A percentile compares a stretch with the other conserved stretches of the same genome.
Evolutionary conservation across 208 protist genomes (phyloP).

Genomic region (Wallacemonas sp.): DNA sequence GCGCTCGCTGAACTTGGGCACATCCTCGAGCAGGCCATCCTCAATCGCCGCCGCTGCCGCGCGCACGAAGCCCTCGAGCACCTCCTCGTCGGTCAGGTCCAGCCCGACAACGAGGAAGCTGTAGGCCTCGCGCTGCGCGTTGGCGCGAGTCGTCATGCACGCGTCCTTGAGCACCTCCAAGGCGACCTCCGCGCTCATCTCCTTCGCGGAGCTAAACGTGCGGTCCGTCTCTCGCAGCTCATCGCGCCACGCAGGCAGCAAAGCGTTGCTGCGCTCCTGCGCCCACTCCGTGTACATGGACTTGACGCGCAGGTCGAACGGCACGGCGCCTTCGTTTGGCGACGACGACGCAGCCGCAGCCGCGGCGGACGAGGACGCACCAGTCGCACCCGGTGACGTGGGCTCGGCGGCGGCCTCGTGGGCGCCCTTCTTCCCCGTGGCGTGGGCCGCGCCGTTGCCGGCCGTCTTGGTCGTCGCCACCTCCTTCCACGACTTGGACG

Average conservation of each 20-base stretch:
- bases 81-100: slow-evolving; percentile 73
- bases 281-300: slow-evolving; percentile 83
- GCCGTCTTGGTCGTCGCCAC: slow-evolving; percentile 12
- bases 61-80: slow-evolving; percentile 72
- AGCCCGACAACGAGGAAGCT: slow-evolving; percentile 82
- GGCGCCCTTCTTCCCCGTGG: slow-evolving; percentile 25
- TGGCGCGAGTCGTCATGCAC: slow-evolving; percentile 82
- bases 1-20: slow-evolving; percentile 86
- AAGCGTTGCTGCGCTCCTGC: slow-evolving; percentile 70
- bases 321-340: slow-evolving; percentile 32
- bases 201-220: slow-evolving; percentile 44
- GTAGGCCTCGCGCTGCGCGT: slow-evolving; percentile 82
- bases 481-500: slow-evolving; percentile 20
- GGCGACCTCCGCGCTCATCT: slow-evolving; percentile 68
- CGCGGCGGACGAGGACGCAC: slow-evolving; percentile 7
- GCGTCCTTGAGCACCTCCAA: slow-evolving; percentile 73
- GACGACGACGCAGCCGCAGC: slow-evolving; percentile 9
- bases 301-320: slow-evolving; percentile 71
- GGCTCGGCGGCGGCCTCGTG: slow-evolving; percentile 15
- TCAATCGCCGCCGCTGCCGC: slow-evolving; percentile 72
- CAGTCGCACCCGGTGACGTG: not conserved
- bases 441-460: not conserved
- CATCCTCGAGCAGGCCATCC: slow-evolving; percentile 82
- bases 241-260: slow-evolving; percentile 79
- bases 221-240: slow-evolving; percentile 71